Base-by-base conservation (phyloP, 371 early-diverging fungal genomes). In the Mucor velutinosus region DNA sequence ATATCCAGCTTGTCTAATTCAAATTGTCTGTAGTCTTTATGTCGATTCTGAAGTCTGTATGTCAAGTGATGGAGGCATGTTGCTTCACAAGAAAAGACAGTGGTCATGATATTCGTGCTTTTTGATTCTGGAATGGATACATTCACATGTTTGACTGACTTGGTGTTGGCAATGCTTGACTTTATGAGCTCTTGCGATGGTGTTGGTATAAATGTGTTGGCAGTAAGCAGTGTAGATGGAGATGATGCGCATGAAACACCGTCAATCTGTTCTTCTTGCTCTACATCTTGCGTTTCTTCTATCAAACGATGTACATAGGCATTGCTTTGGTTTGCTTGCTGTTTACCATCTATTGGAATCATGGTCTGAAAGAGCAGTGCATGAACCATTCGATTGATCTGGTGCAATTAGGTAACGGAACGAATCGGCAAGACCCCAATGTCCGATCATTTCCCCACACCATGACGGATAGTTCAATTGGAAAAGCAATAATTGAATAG, bases 1-100 rank as follows among this genome's bases (percentile, higher is more conserved):
- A 60, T 15, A 21, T 69, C 70, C 17, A 69, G 23, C 27, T 69
- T 69, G 8, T 69, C 56, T 2, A 69, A 35, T 23, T 69, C 69
- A 23, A 49, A 64, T 14, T 37, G 37, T 11, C 21, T 47, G 32
- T 37, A 49, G 7, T 29, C 23, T 25, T 51, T 12, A 23, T 51
- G 11, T 51, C 21, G 7, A 25, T 51, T 23, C 25, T 59, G 37
- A 4, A 47, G 47, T 4, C 49, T 17, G 23, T 68, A 68, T 21
- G 25, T 30, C 17, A 58, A 55, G 15, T 47, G 43, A 14, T 68
- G 63, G 30, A 17, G 23, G 19, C 69, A 62, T 12, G 43, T 62
- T 12, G 43, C 21, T 15, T 58, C 35, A 19, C 58, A 67, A 4
- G 62, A 45, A 8, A 67, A 67, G 10, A 14, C 6, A 17, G 25